Percentiles rank a stretch among this genome's conserved stretches.
Evolutionary conservation across 1,139 yeast genomes (phyloP).

Genomic region (Yamadazyma triangularis): DNA sequence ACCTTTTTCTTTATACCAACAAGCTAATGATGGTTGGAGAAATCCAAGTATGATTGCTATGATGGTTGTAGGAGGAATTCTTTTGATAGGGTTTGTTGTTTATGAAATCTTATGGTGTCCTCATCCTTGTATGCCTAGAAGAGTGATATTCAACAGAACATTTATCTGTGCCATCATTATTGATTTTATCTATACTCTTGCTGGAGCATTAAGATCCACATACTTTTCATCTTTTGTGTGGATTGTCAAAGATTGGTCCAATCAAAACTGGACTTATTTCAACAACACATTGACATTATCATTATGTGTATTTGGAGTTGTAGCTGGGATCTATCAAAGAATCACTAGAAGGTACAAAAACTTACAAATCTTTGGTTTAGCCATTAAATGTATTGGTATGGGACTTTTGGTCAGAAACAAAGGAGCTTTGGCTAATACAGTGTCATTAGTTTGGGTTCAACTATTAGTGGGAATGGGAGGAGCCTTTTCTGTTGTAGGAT

Average conservation of each 20-base stretch:
- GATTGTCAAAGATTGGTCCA: conserved; percentile 19
- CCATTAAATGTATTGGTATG: conserved; percentile 19
- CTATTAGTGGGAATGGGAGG: conserved; percentile 14
- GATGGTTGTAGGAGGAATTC: conserved; percentile 21
- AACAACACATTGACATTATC: conserved; percentile 26
- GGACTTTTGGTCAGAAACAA: conserved; percentile 13
- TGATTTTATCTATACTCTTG: conserved; percentile 19
- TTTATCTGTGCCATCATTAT: conserved; percentile 15
- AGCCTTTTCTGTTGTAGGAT: conserved; percentile 12
- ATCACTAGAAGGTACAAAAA: conserved; percentile 20
- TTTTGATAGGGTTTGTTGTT: conserved; percentile 18
- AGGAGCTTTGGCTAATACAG: conserved; percentile 13
- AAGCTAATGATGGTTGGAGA: conserved; percentile 14
- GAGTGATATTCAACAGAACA: conserved; percentile 18
- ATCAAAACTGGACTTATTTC: conserved; percentile 28
- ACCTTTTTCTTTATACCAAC: conserved; percentile 26
- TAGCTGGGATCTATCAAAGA: conserved; percentile 21
- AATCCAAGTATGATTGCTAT: conserved; percentile 24
- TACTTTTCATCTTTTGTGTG: conserved; percentile 20
- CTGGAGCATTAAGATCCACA: conserved; percentile 13
- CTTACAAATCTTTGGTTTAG: conserved; percentile 19
- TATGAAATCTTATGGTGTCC: conserved; percentile 22
- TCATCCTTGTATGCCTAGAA: conserved; percentile 19
- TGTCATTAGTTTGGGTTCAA: conserved; percentile 11
- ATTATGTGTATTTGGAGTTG: conserved; percentile 18